Evolutionary conservation across 768 basidiomycete genomes (phyloP).

Genomic region (Rhodosporidiobolus odoratus): DNA sequence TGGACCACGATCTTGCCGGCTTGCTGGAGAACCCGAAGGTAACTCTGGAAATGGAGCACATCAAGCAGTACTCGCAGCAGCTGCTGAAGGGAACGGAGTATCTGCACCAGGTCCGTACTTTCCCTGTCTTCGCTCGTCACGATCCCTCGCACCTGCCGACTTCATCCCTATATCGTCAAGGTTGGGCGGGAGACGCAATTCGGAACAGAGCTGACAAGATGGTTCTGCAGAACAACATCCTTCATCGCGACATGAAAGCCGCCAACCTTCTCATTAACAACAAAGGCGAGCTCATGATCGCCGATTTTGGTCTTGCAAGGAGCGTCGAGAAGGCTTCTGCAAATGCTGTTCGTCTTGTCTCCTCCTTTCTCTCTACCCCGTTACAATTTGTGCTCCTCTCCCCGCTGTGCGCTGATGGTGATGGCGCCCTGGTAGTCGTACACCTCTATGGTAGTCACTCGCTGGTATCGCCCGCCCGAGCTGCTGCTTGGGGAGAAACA

Average conservation of each 20-base stretch:
- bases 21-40: slow-evolving; percentile 73
- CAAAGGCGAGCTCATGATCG: slow-evolving; percentile 73
- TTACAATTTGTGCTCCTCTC: too few species aligned
- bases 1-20: slow-evolving; percentile 98
- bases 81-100: slow-evolving; percentile 93
- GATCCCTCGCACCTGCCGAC: not conserved
- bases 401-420: not conserved
- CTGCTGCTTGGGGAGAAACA: slow-evolving; percentile 78
- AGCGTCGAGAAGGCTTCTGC: slow-evolving; percentile 18
- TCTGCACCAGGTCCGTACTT: slow-evolving; percentile 72
- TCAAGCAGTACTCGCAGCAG: slow-evolving; percentile 95
- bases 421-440: slow-evolving; percentile 56
- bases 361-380: slow-evolving; percentile 2
- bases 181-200: too few species aligned
- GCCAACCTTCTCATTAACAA: slow-evolving; percentile 93
- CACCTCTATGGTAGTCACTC: slow-evolving; percentile 90
- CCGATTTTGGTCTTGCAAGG: slow-evolving; percentile 93
- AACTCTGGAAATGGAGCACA: slow-evolving; percentile 71
- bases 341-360: slow-evolving; percentile 1
- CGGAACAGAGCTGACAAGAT: too few species aligned
- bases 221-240: slow-evolving; percentile 78
- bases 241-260: slow-evolving; percentile 98
- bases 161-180: not conserved
- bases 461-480: slow-evolving; percentile 94
- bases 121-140: too few species aligned